Conservation (phyloP, 179 eudicot genomes). For the Corrigiola litoralis region DNA sequence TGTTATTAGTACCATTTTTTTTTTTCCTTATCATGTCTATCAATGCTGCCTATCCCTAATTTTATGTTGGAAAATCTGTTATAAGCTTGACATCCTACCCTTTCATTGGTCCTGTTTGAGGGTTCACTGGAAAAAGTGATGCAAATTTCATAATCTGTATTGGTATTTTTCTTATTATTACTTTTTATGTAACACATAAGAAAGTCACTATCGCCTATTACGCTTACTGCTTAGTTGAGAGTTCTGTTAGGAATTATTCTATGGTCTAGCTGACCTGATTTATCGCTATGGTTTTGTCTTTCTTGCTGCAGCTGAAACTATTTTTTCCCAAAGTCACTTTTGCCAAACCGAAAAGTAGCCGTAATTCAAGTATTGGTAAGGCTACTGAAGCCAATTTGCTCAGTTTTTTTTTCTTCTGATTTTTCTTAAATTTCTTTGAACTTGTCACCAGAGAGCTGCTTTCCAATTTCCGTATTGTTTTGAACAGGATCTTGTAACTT, state of each 20-base stretch:
- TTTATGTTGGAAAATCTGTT: no score
- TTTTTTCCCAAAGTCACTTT: conserved; percentile 92
- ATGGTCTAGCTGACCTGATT: background rate
- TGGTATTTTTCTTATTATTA: no score
- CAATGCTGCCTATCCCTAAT: no score
- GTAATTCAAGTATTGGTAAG: conserved; percentile 97
- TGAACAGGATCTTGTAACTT: no score
- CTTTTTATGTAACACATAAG: no score
- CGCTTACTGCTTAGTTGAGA: background rate
- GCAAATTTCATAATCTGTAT: no score
- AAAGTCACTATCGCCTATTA: background rate
- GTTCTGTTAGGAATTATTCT: background rate
- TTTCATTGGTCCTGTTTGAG: background rate
- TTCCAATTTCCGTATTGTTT: background rate
- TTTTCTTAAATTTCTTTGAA: background rate
- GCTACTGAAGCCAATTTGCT: background rate
- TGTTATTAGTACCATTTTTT: background rate
- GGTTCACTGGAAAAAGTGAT: background rate
- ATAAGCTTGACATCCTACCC: background rate
- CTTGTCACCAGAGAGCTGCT: no score
- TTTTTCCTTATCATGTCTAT: background rate
- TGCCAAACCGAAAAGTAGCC: conserved; percentile 98
- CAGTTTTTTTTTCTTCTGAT: background rate
- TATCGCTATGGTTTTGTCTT: conserved; percentile 7
- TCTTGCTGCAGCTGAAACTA: conserved; percentile 69